Percentiles rank a stretch among this genome's conserved stretches.
phyloP scores from a whole-genome alignment of 768 basidiomycete genomes.

The Suillus paluster region DNA sequence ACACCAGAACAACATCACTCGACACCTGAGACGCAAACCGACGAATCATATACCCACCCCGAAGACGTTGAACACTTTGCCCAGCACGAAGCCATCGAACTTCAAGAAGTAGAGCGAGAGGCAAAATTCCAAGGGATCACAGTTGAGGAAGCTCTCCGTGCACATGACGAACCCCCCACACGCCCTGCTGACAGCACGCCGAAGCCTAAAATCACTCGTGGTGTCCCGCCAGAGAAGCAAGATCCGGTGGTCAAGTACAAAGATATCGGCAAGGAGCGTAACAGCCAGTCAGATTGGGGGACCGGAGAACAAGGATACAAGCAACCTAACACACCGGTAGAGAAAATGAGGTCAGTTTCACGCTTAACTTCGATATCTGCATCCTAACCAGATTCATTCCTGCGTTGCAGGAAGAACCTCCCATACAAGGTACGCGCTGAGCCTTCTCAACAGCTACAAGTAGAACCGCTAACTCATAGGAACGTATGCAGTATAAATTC shows the following conservation, averaged over 20 bases:
- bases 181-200: slow-evolving; percentile 26
- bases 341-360: slow-evolving; percentile 68
- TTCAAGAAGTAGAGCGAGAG: slow-evolving; percentile 80
- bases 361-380: slow-evolving; percentile 2
- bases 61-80: slow-evolving; percentile 94
- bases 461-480: slow-evolving; percentile 53
- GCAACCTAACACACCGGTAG: slow-evolving; percentile 70
- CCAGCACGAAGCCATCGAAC: slow-evolving; percentile 86
- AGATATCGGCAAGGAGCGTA: slow-evolving; percentile 55
- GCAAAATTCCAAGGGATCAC: slow-evolving; percentile 83
- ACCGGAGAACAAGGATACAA: slow-evolving; percentile 72
- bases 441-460: slow-evolving; percentile 14
- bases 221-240: slow-evolving; percentile 67
- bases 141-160: slow-evolving; percentile 67
- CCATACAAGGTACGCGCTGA: slow-evolving; percentile 79
- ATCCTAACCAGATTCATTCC: slow-evolving; percentile 1
- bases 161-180: slow-evolving; percentile 49
- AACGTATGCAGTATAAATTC: slow-evolving; percentile 87
- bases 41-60: slow-evolving; percentile 91
- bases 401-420: slow-evolving; percentile 62
- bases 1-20: slow-evolving; percentile 84
- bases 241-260: slow-evolving; percentile 69
- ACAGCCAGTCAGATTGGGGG: slow-evolving; percentile 70
- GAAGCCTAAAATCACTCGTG: slow-evolving; percentile 58
- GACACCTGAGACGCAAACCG: slow-evolving; percentile 97